Evolutionary conservation across 2,329 filamentous ascomycete species (phyloP), one percentile per base, ranked within the genome.

Genomic region (Tolypocladium ophioglossoides): DNA sequence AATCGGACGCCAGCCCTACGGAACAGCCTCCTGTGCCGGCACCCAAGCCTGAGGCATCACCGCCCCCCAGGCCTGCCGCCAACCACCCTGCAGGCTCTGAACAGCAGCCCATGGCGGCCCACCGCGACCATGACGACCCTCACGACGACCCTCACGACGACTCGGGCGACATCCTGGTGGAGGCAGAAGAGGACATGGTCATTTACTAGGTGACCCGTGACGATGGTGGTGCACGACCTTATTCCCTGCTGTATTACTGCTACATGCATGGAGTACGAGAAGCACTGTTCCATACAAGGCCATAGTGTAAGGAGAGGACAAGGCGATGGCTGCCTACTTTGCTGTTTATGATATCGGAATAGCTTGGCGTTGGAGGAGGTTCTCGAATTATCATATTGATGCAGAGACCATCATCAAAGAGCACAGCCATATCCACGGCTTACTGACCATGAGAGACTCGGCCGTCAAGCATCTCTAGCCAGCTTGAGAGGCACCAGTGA

Each of bases 111-210:
- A 5, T 4, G 38, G 4, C 37, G 27, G 18, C 37, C n/a, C 38
- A 51, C n/a, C 5, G 14, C 24, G 24, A 30, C 14, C 46, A 34
- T 20, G 38, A 35, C 27, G 48, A 49, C 47, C 60, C 73, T 54
- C 75, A 70, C 63, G 76, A 75, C 55, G 76, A 75, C 55, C 66
- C 79, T 61, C 78, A 87, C 56, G 87, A 91, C 63, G 84, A 90
- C 58, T 78, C 80, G 51, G 87, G 83, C 52, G 88, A 91, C 64
- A 85, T 92, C 54, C 78, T 95, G 60, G 84, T 94, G 53, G 87
- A 90, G 68, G 88, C 86, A 53, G 89, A 90, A 56, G 91, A 96
- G 73, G 91, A 96, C 64, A 91, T 86, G 62, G 89, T 96, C 52
- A 92, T 95, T 56, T 96, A 96, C 74, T 96, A 74, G 79, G 48